Evolutionary conservation across 2,329 filamentous ascomycete genomes (phyloP).

Genomic region (Malbranchea zuffiana): DNA sequence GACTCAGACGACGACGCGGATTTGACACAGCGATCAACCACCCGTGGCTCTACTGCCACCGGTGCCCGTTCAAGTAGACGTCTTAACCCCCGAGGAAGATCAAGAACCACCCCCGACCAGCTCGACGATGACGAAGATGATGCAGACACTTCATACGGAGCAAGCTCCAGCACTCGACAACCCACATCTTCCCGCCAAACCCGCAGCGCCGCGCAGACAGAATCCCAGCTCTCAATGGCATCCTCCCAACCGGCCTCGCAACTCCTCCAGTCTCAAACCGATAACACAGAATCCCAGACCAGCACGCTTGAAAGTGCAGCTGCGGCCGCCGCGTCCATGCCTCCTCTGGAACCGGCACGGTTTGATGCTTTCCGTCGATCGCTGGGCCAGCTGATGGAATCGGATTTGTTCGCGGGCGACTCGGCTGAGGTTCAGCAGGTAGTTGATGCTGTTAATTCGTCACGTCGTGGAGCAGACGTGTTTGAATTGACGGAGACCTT

Average conservation of each 20-base stretch:
- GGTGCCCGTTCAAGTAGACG: conserved; percentile 25
- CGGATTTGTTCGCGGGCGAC: conserved; percentile 70
- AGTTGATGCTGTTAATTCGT: conserved; percentile 66
- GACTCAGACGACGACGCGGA: conserved; percentile 29
- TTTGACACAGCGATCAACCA: conserved; percentile 16
- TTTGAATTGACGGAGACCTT: conserved; percentile 65
- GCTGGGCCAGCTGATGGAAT: conserved; percentile 72
- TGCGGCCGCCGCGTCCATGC: conserved; percentile 28
- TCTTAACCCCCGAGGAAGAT: conserved; percentile 18
- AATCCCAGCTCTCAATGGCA: conserved; percentile 57
- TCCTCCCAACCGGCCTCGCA: conserved; percentile 72
- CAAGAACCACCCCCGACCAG: conserved; percentile 34
- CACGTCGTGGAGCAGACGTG: conserved; percentile 42
- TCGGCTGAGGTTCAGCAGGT: conserved; percentile 64
- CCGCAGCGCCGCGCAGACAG: conserved; percentile 32
- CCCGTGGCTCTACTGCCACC: conserved; percentile 20
- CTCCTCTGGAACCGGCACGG: conserved; percentile 50
- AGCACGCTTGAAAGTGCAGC: conserved; percentile 6
- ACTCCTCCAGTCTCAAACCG: conserved; percentile 44
- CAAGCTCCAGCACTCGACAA: conserved; percentile 25
- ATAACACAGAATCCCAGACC: conserved; percentile 16
- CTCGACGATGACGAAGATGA: conserved; percentile 43
- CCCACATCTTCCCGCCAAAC: conserved; percentile 26
- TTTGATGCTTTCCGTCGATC: conserved; percentile 65
- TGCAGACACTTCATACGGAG: too few species aligned